A percentile compares a stretch with the other conserved stretches of the same genome.
Evolutionary conservation across 139 green algal genomes (phyloP).

Genomic region (Asterochloris sp.): DNA sequence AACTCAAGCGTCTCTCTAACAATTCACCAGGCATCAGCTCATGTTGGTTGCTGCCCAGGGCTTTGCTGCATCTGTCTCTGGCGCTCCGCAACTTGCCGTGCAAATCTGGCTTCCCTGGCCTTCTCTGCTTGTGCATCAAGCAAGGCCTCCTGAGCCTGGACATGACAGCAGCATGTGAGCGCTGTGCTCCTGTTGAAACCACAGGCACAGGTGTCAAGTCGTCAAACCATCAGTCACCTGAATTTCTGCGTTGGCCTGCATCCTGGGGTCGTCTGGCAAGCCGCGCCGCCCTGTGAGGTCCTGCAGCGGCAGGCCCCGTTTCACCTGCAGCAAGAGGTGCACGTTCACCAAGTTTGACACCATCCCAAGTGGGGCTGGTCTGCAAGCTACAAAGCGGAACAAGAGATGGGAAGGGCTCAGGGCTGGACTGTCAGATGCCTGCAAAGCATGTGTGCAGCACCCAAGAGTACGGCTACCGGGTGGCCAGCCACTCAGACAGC

Average conservation of each 20-base stretch:
- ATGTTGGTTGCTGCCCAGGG: background rate
- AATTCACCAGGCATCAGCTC: background rate
- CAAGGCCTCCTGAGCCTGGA: background rate
- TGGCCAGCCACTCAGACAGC: too few relatives aligned
- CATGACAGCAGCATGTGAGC: background rate
- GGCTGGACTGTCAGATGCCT: too few relatives aligned
- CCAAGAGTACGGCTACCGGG: too few relatives aligned
- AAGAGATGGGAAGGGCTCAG: too few relatives aligned
- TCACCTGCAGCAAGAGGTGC: background rate
- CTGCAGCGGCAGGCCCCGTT: constrained; percentile 34
- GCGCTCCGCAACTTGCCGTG: constrained; percentile 1
- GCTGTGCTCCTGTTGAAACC: too few relatives aligned
- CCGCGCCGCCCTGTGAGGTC: constrained; percentile 28
- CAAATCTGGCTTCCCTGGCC: background rate
- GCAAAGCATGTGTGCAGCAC: too few relatives aligned
- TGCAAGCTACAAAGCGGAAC: too few relatives aligned
- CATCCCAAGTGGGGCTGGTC: too few relatives aligned
- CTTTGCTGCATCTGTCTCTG: constrained; percentile 2
- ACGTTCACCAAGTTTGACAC: background rate
- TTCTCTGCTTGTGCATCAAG: constrained; percentile 12
- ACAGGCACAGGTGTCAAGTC: background rate
- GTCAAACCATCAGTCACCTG: background rate
- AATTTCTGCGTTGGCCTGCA: constrained; percentile 2
- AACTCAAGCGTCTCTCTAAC: too few relatives aligned
- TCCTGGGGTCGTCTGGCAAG: constrained; percentile 23